These are phyloP conservation scores for Chytriomyces sp. DNA, from an alignment of 192 early-diverging fungal species.

Conservation along the genomic window DNA sequence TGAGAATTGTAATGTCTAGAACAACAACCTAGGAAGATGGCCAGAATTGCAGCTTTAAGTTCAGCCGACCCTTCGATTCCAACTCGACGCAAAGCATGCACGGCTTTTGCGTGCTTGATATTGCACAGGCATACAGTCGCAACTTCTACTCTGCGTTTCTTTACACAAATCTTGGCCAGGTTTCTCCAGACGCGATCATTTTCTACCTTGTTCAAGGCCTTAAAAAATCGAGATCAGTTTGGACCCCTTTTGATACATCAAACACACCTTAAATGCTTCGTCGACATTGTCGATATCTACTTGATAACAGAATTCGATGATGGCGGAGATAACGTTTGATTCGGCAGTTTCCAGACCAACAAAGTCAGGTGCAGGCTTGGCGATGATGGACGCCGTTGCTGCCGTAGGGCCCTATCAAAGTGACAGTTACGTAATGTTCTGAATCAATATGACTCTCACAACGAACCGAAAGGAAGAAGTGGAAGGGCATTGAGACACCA, in stretches of 20 bases:
- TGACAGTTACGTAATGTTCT: not conserved
- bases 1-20: not conserved
- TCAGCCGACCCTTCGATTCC: constrained; percentile 20
- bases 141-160: constrained; percentile 42
- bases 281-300: constrained; percentile 54
- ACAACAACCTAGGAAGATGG: constrained; percentile 30
- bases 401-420: not conserved
- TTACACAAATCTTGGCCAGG: constrained; percentile 56
- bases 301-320: constrained; percentile 54
- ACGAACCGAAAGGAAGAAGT: constrained; percentile 45
- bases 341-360: constrained; percentile 42
- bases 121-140: constrained; percentile 48
- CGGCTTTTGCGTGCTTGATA: constrained; percentile 47
- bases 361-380: constrained; percentile 36
- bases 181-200: constrained; percentile 53
- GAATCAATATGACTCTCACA: not conserved
- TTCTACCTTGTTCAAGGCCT: constrained; percentile 46
- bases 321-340: constrained; percentile 35
- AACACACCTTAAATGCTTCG: constrained; percentile 48
- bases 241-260: not conserved
- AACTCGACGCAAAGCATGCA: constrained; percentile 33
- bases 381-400: constrained; percentile 10
- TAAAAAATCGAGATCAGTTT: not conserved
- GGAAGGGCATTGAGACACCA: constrained; percentile 46
- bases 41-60: constrained; percentile 28